These are phyloP conservation scores for Mangifera indica DNA, from an alignment of 345 rosid genomes.

Conservation along the genomic window DNA sequence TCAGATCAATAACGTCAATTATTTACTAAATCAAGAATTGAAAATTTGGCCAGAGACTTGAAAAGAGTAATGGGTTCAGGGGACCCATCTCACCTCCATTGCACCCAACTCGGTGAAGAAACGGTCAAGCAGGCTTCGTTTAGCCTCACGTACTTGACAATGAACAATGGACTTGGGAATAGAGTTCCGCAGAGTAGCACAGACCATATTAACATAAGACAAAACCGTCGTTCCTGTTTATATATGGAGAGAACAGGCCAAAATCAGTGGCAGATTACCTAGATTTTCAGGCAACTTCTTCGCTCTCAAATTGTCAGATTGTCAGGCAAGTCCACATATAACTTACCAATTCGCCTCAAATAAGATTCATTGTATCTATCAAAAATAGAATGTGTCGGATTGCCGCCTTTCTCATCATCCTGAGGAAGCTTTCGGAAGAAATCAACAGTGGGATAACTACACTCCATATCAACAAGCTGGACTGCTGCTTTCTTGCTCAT, in stretches of 20 bases:
- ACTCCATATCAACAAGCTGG: constrained; percentile 94
- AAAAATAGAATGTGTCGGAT: constrained; percentile 90
- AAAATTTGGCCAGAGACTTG: not conserved
- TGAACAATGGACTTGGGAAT: constrained; percentile 93
- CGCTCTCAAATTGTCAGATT: not conserved
- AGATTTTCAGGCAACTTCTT: not conserved
- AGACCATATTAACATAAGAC: constrained; percentile 93
- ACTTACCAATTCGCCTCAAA: constrained; percentile 92
- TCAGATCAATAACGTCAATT: constrained; percentile 5
- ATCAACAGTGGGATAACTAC: constrained; percentile 89
- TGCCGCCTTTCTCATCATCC: constrained; percentile 97
- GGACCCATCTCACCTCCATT: constrained; percentile 60
- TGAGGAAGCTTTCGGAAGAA: constrained; percentile 98
- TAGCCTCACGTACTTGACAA: constrained; percentile 99
- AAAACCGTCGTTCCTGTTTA: constrained; percentile 80
- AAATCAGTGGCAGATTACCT: constrained; percentile 10
- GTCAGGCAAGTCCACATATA: not conserved
- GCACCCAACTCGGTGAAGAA: constrained; percentile 91
- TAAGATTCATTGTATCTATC: constrained; percentile 91
- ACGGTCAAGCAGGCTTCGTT: constrained; percentile 83
- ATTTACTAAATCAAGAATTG: not conserved
- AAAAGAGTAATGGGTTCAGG: not conserved
- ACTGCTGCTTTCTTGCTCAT: constrained; percentile 89
- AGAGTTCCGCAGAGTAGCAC: constrained; percentile 80
- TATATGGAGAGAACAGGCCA: not conserved